Conservation (phyloP, 2,329 filamentous ascomycete species). For the Trichoderma endophyticum region DNA sequence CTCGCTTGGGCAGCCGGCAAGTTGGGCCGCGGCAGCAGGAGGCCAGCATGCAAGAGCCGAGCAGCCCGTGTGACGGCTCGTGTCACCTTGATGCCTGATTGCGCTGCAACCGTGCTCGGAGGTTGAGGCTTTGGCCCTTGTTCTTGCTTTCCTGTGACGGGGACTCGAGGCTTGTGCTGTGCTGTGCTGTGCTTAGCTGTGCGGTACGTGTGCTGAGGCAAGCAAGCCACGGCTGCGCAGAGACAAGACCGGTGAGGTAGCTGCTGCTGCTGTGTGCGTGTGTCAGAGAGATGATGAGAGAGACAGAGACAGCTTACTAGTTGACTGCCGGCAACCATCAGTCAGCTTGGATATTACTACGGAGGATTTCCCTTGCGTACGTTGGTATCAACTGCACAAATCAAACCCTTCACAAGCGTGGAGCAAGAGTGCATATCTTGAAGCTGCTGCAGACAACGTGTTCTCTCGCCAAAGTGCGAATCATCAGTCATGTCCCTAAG, state of each 20-base stretch:
- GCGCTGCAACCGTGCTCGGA: background rate
- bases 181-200: background rate
- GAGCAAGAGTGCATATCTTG: background rate
- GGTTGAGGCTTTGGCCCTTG: background rate
- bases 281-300: background rate
- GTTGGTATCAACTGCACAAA: background rate
- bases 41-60: conserved; percentile 11
- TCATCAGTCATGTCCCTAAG: conserved; percentile 33
- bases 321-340: background rate
- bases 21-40: conserved; percentile 11
- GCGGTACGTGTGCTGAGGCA: background rate
- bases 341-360: background rate
- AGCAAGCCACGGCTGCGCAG: conserved; percentile 10
- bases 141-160: background rate
- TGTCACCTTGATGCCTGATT: conserved; percentile 18
- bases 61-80: conserved; percentile 14
- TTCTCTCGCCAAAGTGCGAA: background rate
- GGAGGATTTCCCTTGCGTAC: background rate
- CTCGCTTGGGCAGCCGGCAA: conserved; percentile 15
- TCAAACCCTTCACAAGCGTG: conserved; percentile 4
- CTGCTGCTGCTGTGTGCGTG: background rate
- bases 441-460: conserved; percentile 2
- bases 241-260: conserved; percentile 7
- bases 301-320: background rate
- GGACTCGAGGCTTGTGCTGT: background rate